Evolutionary conservation across 768 basidiomycete genomes (phyloP).

Genomic region (Boletellus ananiceps): DNA sequence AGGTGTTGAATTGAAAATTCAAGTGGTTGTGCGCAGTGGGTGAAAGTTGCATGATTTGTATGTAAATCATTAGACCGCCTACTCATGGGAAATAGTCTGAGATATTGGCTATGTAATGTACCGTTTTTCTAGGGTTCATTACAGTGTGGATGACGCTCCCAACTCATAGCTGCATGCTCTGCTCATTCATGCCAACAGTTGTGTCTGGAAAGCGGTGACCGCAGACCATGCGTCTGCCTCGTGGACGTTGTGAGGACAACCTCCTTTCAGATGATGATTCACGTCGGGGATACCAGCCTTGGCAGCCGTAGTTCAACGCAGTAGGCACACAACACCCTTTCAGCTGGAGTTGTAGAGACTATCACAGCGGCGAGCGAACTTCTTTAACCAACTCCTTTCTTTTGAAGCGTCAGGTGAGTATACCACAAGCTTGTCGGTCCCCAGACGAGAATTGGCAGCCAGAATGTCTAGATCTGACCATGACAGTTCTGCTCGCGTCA

Average conservation of each 20-base stretch:
- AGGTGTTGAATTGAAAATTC: constrained; percentile 13
- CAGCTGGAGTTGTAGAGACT: not conserved
- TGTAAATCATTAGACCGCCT: not conserved
- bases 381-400: not conserved
- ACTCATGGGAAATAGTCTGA: not conserved
- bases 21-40: not conserved
- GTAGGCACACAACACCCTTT: not conserved
- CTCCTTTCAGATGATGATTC: constrained; percentile 1
- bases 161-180: not conserved
- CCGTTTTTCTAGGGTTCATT: too few species aligned
- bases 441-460: not conserved
- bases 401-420: constrained; percentile 8
- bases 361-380: not conserved
- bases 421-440: not conserved
- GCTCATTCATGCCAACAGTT: not conserved
- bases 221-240: constrained; percentile 20
- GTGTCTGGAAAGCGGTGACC: not conserved
- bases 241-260: constrained; percentile 9
- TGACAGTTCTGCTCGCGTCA: constrained; percentile 2
- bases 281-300: not conserved
- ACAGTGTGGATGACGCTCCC: not conserved
- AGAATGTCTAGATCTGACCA: constrained; percentile 21
- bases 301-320: constrained; percentile 2
- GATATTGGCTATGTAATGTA: not conserved
- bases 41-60: not conserved